Base-by-base conservation (phyloP, 345 rosid species). In the Excoecaria cochinchinensis region DNA sequence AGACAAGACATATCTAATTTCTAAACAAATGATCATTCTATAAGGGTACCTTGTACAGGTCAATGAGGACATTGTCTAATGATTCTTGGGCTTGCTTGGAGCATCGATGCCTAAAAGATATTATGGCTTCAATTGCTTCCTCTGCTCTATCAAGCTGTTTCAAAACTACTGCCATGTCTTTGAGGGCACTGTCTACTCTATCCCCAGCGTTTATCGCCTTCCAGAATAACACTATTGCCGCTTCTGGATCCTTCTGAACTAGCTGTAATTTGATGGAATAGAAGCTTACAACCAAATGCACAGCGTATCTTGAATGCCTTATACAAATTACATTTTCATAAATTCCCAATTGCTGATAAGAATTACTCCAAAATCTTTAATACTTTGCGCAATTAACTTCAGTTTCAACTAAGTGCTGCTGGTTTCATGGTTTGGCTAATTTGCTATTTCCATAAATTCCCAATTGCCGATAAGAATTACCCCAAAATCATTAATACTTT, bases 91-190 rank as follows among this genome's bases (percentile, higher is more conserved):
- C 89, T 50, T 87, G 90, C 62, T 85, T 88, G 62, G 98, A 90
- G 82, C 99, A 95, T 53, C 78, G 96, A n/a, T 86, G 70, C 38
- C 99, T 81, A 38, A 95, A 93, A 15, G 99, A 89, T 77, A 88
- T 90, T 79, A 95, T 74, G 8, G 97, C 98, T 86, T 95, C 97
- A 22, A 95, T 87, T 78, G 99, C 99, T 78, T 95, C 97, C 76
- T 88, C 95, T 0, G 87, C 70, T 67, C 97, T 79, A 68, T 95
- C 87, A 4, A 88, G 84, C 75, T 93, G 97, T 87, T 91, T 93
- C 97, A 93, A 87, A 80, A 91, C 91, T 55, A 95, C 92, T 4
- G 94, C 99, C 99, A 95, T 93, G 83, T 96, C 99, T 84, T 96
- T 96, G 9, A 96, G 89, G 52, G 99, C 95, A 78, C 97, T 96